phyloP scores from a whole-genome alignment of 352 stramenopile genomes.

The Thalassiosira mediterranea region DNA sequence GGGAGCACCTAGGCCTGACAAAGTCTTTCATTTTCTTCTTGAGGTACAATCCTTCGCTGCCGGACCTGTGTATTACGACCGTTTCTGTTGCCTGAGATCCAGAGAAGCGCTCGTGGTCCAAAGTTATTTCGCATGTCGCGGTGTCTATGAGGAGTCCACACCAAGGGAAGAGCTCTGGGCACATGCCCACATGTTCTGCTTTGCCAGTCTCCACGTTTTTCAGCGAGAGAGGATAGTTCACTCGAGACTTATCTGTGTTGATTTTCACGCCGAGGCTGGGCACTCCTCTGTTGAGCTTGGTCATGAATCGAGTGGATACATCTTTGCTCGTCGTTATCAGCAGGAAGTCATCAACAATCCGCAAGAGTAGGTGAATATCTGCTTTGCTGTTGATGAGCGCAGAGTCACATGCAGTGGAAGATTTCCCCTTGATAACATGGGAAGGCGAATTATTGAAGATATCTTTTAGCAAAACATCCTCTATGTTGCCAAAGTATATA shows the following conservation, averaged over 20 bases:
- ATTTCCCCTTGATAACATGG: slow-evolving; percentile 34
- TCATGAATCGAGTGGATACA: slow-evolving; percentile 60
- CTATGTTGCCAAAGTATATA: slow-evolving; percentile 80
- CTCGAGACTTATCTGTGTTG: slow-evolving; percentile 74
- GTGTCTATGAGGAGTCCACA: slow-evolving; percentile 82
- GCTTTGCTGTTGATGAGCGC: slow-evolving; percentile 20
- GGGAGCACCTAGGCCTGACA: slow-evolving; percentile 70
- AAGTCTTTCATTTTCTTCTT: slow-evolving; percentile 71
- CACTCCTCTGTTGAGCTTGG: slow-evolving; percentile 63
- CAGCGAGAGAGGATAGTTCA: slow-evolving; percentile 47
- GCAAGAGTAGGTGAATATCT: slow-evolving; percentile 55
- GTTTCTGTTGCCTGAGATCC: slow-evolving; percentile 46
- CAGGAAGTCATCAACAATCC: slow-evolving; percentile 82
- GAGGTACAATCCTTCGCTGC: slow-evolving; percentile 56
- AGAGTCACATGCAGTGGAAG: slow-evolving; percentile 17
- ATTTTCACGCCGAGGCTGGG: slow-evolving; percentile 68
- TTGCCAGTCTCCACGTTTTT: slow-evolving; percentile 23
- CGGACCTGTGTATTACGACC: slow-evolving; percentile 51
- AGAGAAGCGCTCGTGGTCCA: slow-evolving; percentile 75
- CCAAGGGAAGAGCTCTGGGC: slow-evolving; percentile 66
- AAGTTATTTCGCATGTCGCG: slow-evolving; percentile 64
- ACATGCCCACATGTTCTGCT: slow-evolving; percentile 10
- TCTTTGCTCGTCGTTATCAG: slow-evolving; percentile 60
- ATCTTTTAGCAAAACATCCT: slow-evolving; percentile 52
- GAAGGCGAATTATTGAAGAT: slow-evolving; percentile 42